Conservation (phyloP, 2,329 filamentous ascomycete species). For the Diaporthe velutina region DNA sequence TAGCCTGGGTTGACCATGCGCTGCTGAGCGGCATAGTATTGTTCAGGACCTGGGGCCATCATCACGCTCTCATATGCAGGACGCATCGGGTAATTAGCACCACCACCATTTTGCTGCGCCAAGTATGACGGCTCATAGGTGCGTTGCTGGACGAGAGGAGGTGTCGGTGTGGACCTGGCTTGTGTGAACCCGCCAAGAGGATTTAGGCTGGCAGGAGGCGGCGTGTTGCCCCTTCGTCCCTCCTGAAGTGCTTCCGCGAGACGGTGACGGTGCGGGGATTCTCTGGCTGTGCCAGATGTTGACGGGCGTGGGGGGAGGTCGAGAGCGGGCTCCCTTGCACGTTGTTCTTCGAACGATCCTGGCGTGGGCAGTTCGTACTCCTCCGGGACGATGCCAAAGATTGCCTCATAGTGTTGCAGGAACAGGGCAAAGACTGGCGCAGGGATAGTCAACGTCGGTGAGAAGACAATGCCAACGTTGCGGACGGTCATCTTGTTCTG, state of each 20-base stretch:
- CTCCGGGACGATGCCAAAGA: conserved; percentile 82
- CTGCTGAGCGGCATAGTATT: conserved; percentile 44
- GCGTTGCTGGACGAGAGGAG: conserved; percentile 53
- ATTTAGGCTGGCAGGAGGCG: conserved; percentile 52
- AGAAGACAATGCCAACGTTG: conserved; percentile 98
- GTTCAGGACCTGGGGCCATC: conserved; percentile 53
- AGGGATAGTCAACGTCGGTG: conserved; percentile 95
- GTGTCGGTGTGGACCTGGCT: conserved; percentile 57
- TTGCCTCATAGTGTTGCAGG: conserved; percentile 87
- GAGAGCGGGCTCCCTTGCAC: conserved; percentile 38
- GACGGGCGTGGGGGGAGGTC: conserved; percentile 57
- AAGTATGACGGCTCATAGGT: conserved; percentile 61
- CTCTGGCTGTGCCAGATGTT: conserved; percentile 58
- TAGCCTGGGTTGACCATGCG: conserved; percentile 49
- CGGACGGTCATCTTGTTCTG: conserved; percentile 98
- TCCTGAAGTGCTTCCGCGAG: conserved; percentile 57
- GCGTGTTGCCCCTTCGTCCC: conserved; percentile 58
- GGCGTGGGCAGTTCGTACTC: conserved; percentile 70
- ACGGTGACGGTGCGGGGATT: conserved; percentile 66
- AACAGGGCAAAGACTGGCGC: conserved; percentile 95
- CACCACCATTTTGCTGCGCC: conserved; percentile 50
- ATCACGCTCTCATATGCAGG: conserved; percentile 61
- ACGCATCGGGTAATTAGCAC: conserved; percentile 49
- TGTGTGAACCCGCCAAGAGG: conserved; percentile 46
- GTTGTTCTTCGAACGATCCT: conserved; percentile 49